Evolutionary conservation across 2,329 filamentous ascomycete genomes (phyloP), one percentile per base, ranked within the genome.

Genomic region (Colletotrichum paranaense): DNA sequence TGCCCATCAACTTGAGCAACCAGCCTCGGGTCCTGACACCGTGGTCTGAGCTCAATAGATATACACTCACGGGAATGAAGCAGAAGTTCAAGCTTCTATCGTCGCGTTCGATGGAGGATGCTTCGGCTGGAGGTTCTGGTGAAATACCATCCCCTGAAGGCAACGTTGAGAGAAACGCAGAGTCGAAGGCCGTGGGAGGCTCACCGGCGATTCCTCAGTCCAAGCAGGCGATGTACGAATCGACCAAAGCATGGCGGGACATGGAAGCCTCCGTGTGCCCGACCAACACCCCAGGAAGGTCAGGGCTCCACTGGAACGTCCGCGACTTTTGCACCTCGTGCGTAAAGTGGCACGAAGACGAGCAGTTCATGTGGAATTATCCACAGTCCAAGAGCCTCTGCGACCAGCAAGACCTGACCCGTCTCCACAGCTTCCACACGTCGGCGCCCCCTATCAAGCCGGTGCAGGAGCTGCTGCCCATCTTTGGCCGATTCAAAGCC

Each of bases 1-100:
- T 98, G 24, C 93, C 94, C 0, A 93, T 98, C 83, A 98, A 97
- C 79, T 86, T 94, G 24, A 89, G 93, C 77, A 92, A 95, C 71
- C 90, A 94, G 76, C 93, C 94, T 1, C 88, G 93, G 52, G 90
- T 95, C 1, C 86, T 95, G 3, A 86, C 94, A 1, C 91, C 93
- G 0, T 91, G 92, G 83, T 91, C 94, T 69, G 90, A 93, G 70
- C 85, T 19, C 76, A 80, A 24, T 73, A 69, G 79, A 52, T 76
- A 80, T 5, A 78, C 75, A 19, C 75, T 78, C 35, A 75, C 78
- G 24, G 83, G 79, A 6, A 80, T 72, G 22, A 78, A 77, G 19
- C 74, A 73, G 80, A 83, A 70, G 80, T 78, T 77, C 16, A 88
- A 72, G 89, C 91, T 81, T 67, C 80, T 72, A 90, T 90, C 86